phyloP scores from a whole-genome alignment of 257 asterid species.

The Prunella vulgaris region DNA sequence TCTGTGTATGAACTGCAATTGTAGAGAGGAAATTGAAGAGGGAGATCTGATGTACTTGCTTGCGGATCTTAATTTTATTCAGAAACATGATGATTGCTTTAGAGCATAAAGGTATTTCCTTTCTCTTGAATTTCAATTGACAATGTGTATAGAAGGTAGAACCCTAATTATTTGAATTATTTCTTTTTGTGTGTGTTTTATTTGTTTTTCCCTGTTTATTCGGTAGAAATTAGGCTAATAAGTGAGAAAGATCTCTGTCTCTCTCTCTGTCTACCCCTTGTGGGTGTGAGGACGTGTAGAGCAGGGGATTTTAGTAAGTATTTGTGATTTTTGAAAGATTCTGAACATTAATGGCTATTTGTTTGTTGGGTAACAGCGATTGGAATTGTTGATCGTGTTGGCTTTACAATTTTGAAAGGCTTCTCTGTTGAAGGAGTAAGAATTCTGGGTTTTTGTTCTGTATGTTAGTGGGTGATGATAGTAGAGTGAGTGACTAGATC shows the following conservation, averaged over 20 bases:
- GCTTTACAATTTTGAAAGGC: background rate
- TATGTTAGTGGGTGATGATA: background rate
- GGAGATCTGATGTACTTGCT: slow-evolving; percentile 85
- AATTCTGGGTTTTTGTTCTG: background rate
- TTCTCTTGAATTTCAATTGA: background rate
- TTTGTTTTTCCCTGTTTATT: background rate
- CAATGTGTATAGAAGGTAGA: background rate
- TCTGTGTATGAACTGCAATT: slow-evolving; percentile 20
- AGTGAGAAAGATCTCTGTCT: background rate
- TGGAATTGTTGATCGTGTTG: slow-evolving; percentile 14
- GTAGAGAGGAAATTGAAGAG: slow-evolving; percentile 40
- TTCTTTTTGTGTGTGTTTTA: background rate
- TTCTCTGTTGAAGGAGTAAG: background rate
- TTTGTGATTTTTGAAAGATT: background rate
- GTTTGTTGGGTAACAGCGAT: background rate
- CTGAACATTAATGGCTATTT: background rate
- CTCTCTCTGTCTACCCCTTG: background rate
- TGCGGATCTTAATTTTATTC: slow-evolving; percentile 53
- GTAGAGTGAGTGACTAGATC: background rate
- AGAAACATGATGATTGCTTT: slow-evolving; percentile 61
- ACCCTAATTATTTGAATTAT: slow-evolving; percentile 9
- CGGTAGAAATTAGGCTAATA: background rate
- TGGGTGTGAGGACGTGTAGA: background rate
- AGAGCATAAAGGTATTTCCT: slow-evolving; percentile 54
- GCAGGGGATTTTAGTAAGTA: background rate